A percentile compares a stretch with the other conserved stretches of the same genome.
These are phyloP conservation scores for Nigrograna mackinnonii DNA, from an alignment of 2,329 filamentous ascomycete species.

Conservation along the genomic window DNA sequence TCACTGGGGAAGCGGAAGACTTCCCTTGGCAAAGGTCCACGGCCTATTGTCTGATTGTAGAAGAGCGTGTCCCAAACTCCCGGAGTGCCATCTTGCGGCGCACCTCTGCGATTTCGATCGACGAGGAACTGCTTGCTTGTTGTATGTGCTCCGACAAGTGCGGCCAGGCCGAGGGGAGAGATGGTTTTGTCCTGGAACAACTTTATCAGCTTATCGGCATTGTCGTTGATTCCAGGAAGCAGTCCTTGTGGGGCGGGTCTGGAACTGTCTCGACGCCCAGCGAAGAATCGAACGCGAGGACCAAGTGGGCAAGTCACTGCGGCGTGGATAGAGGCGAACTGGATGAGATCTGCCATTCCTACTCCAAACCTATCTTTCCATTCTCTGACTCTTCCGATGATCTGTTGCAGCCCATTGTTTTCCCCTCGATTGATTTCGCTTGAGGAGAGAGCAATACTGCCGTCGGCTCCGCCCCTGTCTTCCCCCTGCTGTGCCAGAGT, in stretches of 20 bases:
- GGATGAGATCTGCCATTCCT: constrained; percentile 59
- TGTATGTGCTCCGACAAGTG: constrained; percentile 60
- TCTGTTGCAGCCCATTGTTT: constrained; percentile 50
- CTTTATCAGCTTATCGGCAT: constrained; percentile 48
- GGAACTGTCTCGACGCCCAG: constrained; percentile 52
- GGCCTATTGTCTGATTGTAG: constrained; percentile 46
- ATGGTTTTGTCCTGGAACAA: constrained; percentile 58
- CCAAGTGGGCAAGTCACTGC: constrained; percentile 57
- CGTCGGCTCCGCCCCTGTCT: constrained; percentile 43
- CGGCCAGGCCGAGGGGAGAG: constrained; percentile 53
- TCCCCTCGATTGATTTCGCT: constrained; percentile 39
- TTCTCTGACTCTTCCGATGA: constrained; percentile 40
- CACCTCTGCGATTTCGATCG: constrained; percentile 40
- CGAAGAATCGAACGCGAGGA: constrained; percentile 53
- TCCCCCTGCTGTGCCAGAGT: no score
- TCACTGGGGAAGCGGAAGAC: constrained; percentile 34
- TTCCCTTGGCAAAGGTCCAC: constrained; percentile 20
- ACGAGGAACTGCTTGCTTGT: constrained; percentile 53
- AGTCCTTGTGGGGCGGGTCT: constrained; percentile 46
- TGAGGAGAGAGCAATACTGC: constrained; percentile 42
- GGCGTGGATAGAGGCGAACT: constrained; percentile 52
- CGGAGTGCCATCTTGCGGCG: constrained; percentile 55
- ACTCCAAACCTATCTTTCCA: constrained; percentile 49
- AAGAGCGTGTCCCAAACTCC: constrained; percentile 56
- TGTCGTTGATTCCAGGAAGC: constrained; percentile 48